Base-by-base conservation (phyloP, 1,139 yeast genomes). In the Kodamaea suecica region DNA sequence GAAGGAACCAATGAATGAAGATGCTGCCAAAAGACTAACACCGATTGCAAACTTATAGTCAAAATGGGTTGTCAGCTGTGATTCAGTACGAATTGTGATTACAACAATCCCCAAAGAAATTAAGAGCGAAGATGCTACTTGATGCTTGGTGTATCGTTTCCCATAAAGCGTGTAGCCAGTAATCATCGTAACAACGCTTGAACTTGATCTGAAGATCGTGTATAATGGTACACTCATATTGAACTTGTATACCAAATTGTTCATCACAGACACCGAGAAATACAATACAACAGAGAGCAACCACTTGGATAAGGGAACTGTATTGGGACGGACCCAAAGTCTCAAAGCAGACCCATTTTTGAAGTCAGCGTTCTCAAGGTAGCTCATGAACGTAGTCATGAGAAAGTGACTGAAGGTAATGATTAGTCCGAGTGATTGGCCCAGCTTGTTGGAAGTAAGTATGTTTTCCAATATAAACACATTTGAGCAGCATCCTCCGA, bases 401-500 rank as follows among this genome's bases (percentile, higher is more conserved):
- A 76, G 31, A 48, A 80, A 80, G 49, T 84, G 92, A 21, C 66
- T 54, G 40, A 80, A 76, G 2, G 90, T 82, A 12, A 83, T 62
- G 8, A 78, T 53, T 11, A 65, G 64, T 3, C 83, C 81, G 6
- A 54, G 27, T 3, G 50, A 36, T 9, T 34, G 33, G 11, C 31
- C 27, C 33, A 38, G 43, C 17, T 33, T 29, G 25, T 37, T 37
- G 10, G 46, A 34, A n/a, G 33, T 30, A 5, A 80, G 59, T 14
- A 82, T 61, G 27, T 66, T 57, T 50, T 84, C 92, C 31, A 84
- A 58, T 1, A 82, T 67, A 43, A 76, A 66, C 23, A 81, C 90
- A 54, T 81, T 83, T 19, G 78, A 63, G 49, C 92, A 83, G 50
- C 92, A 84, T 2, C 92, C 88, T 0, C 86, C 84, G 50, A 81